These are phyloP conservation scores for Artemisia annua DNA, from an alignment of 129 eudicot species.

Conservation along the genomic window DNA sequence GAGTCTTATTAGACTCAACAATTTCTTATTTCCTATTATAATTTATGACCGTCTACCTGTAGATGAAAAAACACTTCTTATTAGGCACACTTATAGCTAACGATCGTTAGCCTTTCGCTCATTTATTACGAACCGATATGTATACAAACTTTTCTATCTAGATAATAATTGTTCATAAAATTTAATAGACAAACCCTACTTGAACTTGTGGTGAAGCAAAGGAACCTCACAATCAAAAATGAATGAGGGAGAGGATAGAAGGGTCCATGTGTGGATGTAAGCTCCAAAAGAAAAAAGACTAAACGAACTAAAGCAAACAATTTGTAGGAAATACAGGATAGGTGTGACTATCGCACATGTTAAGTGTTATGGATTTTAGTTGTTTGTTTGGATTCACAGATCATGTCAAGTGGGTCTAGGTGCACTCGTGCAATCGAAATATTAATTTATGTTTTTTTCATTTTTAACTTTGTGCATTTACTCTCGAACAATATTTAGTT, in stretches of 20 bases:
- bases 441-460: not conserved
- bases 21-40: too few species aligned
- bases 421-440: slow-evolving; percentile 32
- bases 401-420: slow-evolving; percentile 32
- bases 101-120: too few species aligned
- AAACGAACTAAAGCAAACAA: slow-evolving; percentile 29
- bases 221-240: not conserved
- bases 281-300: slow-evolving; percentile 28
- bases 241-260: slow-evolving; percentile 7
- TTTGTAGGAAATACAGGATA: slow-evolving; percentile 9
- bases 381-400: slow-evolving; percentile 27
- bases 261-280: slow-evolving; percentile 12
- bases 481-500: too few species aligned
- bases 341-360: slow-evolving; percentile 27
- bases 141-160: not conserved
- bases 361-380: slow-evolving; percentile 29
- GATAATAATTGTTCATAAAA: not conserved
- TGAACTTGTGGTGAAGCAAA: not conserved
- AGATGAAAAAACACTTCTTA: too few species aligned
- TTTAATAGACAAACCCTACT: not conserved
- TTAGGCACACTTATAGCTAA: too few species aligned
- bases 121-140: too few species aligned
- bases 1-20: too few species aligned
- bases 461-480: not conserved
- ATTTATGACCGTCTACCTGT: too few species aligned